Evolutionary conservation across 352 stramenopile genomes (phyloP).

Genomic region (Lagenidium giganteum): DNA sequence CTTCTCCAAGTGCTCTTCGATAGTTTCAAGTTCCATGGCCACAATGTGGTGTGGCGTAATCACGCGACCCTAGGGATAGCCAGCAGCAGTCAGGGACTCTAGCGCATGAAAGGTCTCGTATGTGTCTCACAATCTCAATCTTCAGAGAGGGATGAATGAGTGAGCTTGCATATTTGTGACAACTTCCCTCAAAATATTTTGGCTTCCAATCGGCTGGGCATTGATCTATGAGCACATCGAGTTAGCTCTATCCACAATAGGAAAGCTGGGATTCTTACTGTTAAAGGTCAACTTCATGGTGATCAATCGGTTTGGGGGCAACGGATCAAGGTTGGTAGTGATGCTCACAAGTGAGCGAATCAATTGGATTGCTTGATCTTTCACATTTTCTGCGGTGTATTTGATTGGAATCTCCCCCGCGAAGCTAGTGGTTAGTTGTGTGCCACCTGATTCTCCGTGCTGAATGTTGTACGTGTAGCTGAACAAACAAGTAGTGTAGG

Average conservation of each 20-base stretch:
- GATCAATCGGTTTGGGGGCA: constrained; percentile 27
- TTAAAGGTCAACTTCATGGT: constrained; percentile 42
- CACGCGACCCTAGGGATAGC: constrained; percentile 19
- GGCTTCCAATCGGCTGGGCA: constrained; percentile 28
- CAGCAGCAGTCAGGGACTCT: not conserved
- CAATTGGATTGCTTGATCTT: constrained; percentile 33
- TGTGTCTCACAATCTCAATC: constrained; percentile 1
- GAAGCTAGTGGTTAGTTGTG: constrained; percentile 25
- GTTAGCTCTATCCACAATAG: not conserved
- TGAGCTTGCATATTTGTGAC: constrained; percentile 9
- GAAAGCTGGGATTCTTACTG: no score
- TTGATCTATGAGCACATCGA: not conserved
- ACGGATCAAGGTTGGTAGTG: constrained; percentile 30
- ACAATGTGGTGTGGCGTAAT: constrained; percentile 28
- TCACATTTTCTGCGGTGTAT: constrained; percentile 32
- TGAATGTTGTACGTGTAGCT: constrained; percentile 41
- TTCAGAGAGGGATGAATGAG: constrained; percentile 19
- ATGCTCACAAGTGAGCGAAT: constrained; percentile 40
- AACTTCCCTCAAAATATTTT: constrained; percentile 22
- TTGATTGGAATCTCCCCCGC: constrained; percentile 14
- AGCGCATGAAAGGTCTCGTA: not conserved
- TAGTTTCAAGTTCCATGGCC: constrained; percentile 23
- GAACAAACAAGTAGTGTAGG: not conserved
- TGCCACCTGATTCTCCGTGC: constrained; percentile 9
- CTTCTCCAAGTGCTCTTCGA: not conserved